Conservation (phyloP, 2,329 filamentous ascomycete species). For the Chrysoporthe austroafricana region DNA sequence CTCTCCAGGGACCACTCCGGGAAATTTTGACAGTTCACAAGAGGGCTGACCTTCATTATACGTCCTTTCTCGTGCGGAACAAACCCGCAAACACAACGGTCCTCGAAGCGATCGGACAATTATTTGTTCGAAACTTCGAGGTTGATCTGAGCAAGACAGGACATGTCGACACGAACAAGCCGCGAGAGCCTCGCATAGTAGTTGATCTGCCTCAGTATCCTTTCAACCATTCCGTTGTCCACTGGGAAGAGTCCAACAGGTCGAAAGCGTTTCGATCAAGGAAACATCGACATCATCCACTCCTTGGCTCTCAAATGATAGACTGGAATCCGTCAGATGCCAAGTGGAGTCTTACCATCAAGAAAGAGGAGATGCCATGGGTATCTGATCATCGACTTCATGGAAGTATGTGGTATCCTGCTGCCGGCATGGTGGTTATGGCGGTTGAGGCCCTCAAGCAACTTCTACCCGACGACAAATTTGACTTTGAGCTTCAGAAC, state of each 20-base stretch:
- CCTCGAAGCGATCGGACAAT: too few relatives aligned
- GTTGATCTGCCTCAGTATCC: constrained; percentile 21
- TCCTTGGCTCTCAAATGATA: constrained; percentile 49
- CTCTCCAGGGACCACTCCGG: neutral
- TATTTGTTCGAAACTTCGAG: too few relatives aligned
- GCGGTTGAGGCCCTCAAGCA: constrained; percentile 51
- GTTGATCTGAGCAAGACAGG: too few relatives aligned
- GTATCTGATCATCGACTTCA: constrained; percentile 62
- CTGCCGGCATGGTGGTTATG: constrained; percentile 57
- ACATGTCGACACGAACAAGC: too few relatives aligned
- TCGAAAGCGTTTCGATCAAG: constrained; percentile 20
- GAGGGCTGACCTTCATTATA: too few relatives aligned
- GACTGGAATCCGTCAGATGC: constrained; percentile 50
- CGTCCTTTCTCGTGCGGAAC: too few relatives aligned
- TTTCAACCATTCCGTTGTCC: constrained; percentile 14
- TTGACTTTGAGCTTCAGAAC: constrained; percentile 51
- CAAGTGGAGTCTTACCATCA: constrained; percentile 53
- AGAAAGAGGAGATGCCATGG: constrained; percentile 56
- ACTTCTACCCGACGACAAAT: constrained; percentile 33
- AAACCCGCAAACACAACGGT: too few relatives aligned
- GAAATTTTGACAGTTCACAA: neutral
- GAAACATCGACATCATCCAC: constrained; percentile 46
- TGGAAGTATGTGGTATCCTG: constrained; percentile 57
- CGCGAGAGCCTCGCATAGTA: neutral
- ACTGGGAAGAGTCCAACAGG: constrained; percentile 18